Percentiles rank a stretch among this genome's conserved stretches.
Evolutionary conservation across 2,329 filamentous ascomycete genomes (phyloP).

Genomic region (Mycocentrospora acerina): DNA sequence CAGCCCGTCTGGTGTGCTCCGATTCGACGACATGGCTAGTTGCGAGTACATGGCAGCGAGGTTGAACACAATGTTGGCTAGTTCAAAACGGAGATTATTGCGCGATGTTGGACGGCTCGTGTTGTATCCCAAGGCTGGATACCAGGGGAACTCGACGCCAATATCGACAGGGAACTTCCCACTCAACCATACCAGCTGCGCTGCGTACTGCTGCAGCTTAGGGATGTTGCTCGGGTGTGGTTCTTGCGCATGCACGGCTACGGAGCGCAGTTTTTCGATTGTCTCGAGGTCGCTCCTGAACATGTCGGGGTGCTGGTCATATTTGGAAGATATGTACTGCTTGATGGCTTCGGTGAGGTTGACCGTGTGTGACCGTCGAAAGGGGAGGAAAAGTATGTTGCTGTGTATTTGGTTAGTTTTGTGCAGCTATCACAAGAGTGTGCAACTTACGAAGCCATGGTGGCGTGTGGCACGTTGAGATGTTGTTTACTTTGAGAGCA

Average conservation of each 20-base stretch:
- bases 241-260: conserved; percentile 87
- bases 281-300: conserved; percentile 85
- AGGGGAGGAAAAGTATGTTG: conserved; percentile 78
- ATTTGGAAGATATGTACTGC: conserved; percentile 95
- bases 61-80: conserved; percentile 91
- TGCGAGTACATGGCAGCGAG: conserved; percentile 92
- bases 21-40: conserved; percentile 78
- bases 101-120: conserved; percentile 68
- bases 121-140: conserved; percentile 89
- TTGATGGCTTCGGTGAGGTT: conserved; percentile 81
- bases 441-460: conserved; percentile 31
- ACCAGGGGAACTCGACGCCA: conserved; percentile 95
- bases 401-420: conserved; percentile 26
- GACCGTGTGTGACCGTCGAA: conserved; percentile 79
- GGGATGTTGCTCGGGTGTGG: conserved; percentile 82
- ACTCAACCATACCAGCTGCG: conserved; percentile 87
- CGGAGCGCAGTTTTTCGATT: conserved; percentile 78
- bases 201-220: conserved; percentile 88
- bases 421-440: not conserved
- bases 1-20: conserved; percentile 76
- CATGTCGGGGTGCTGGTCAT: conserved; percentile 98
- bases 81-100: conserved; percentile 75
- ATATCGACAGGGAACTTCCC: conserved; percentile 98
- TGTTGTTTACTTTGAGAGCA: conserved; percentile 16
- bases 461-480: conserved; percentile 4